A percentile compares a stretch with the other conserved stretches of the same genome.
These are phyloP conservation scores for Fusarium sp. DNA, from an alignment of 2,329 filamentous ascomycete species.

Conservation along the genomic window DNA sequence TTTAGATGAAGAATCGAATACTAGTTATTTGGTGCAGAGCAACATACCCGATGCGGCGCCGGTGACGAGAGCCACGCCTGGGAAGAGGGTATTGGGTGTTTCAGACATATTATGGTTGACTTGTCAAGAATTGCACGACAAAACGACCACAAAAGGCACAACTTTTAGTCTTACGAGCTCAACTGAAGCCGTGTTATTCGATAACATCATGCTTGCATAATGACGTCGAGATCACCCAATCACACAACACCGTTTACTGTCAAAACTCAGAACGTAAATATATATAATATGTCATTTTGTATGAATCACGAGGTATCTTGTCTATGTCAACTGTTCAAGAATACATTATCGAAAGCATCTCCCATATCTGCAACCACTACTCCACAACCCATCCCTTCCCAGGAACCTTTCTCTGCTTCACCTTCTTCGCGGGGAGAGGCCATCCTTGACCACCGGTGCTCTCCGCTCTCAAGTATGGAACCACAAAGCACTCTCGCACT, in stretches of 20 bases:
- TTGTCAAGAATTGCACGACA: too few relatives aligned
- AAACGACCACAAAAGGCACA: neutral
- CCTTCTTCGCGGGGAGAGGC: slow-evolving; percentile 87
- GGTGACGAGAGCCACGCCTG: slow-evolving; percentile 48
- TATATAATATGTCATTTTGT: slow-evolving; percentile 1
- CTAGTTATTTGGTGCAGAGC: neutral
- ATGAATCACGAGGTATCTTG: slow-evolving; percentile 39
- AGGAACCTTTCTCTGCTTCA: slow-evolving; percentile 79
- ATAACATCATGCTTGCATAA: slow-evolving; percentile 14
- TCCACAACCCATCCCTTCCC: slow-evolving; percentile 81
- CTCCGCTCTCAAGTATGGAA: slow-evolving; percentile 80
- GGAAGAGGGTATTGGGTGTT: slow-evolving; percentile 39
- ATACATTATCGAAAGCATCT: neutral
- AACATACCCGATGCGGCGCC: slow-evolving; percentile 48
- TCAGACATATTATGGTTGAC: slow-evolving; percentile 2
- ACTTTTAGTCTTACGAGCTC: fast-evolving
- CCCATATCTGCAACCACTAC: slow-evolving; percentile 44
- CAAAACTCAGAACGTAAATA: neutral
- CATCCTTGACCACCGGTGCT: slow-evolving; percentile 77
- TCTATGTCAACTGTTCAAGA: slow-evolving; percentile 37
- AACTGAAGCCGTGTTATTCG: neutral
- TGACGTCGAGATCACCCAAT: slow-evolving; percentile 21
- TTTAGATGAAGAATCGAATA: neutral
- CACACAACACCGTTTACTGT: slow-evolving; percentile 1
- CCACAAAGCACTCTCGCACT: slow-evolving; percentile 82